Conservation (phyloP, 2,329 filamentous ascomycete species). For the Diaporthe longicolla region DNA sequence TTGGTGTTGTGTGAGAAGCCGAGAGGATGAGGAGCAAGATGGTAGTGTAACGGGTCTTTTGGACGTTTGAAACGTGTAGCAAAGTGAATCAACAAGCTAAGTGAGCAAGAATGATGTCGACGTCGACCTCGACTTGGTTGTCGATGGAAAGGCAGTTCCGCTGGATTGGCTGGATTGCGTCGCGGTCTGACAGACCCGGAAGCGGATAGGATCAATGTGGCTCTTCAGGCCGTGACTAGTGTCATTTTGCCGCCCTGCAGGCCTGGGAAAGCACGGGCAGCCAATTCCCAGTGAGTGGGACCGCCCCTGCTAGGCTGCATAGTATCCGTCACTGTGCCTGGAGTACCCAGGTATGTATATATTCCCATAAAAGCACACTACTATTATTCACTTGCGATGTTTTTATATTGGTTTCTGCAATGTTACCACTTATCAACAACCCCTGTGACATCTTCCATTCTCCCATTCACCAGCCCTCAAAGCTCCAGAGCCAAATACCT, state of each 20-base stretch:
- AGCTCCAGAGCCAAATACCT: background rate
- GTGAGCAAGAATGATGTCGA: slow-evolving; percentile 10
- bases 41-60: background rate
- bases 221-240: slow-evolving; percentile 36
- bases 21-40: background rate
- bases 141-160: background rate
- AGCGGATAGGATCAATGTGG: slow-evolving; percentile 30
- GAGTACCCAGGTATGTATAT: background rate
- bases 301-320: background rate
- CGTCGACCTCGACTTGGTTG: background rate
- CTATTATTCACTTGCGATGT: background rate
- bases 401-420: background rate
- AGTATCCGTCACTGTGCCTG: background rate
- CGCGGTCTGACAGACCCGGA: slow-evolving; percentile 6
- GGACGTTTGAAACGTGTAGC: background rate
- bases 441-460: background rate
- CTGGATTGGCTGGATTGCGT: background rate
- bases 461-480: background rate
- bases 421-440: background rate
- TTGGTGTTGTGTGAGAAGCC: slow-evolving; percentile 44
- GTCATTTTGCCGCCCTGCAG: slow-evolving; percentile 30
- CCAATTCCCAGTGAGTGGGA: slow-evolving; percentile 6
- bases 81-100: background rate
- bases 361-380: background rate
- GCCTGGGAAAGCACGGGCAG: background rate